Evolutionary conservation across 1,284 basidiomycete species (phyloP).

Genomic region (Naganishia cerealis): DNA sequence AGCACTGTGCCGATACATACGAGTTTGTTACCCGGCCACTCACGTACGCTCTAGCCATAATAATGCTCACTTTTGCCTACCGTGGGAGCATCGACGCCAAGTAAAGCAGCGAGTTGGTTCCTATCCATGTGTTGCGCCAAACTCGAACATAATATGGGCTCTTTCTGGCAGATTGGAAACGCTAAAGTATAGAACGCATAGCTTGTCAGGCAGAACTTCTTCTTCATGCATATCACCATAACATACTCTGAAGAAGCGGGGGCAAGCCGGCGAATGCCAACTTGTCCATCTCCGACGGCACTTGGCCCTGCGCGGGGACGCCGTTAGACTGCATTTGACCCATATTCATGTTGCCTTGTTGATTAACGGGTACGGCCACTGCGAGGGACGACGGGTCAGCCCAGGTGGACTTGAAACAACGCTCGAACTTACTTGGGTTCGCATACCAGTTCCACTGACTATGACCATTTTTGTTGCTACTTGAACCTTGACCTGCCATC

Average conservation of each 20-base stretch:
- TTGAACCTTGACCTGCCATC: constrained; percentile 26
- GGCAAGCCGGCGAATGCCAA: constrained; percentile 24
- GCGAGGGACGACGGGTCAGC: not conserved
- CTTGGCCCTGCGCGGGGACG: not conserved
- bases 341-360: not conserved
- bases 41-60: not conserved
- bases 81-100: constrained; percentile 8
- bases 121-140: constrained; percentile 7
- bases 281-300: not conserved
- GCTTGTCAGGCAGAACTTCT: not conserved
- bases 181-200: not conserved
- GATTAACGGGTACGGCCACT: not conserved
- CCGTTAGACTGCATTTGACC: not conserved
- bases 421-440: constrained; percentile 33
- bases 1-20: constrained; percentile 2
- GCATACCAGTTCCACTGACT: constrained; percentile 42
- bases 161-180: constrained; percentile 16
- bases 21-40: not conserved
- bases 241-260: constrained; percentile 26
- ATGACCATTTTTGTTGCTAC: constrained; percentile 14
- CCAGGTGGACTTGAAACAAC: not conserved
- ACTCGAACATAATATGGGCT: constrained; percentile 18
- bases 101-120: constrained; percentile 38
- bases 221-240: not conserved
- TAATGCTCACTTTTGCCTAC: not conserved